phyloP scores from a whole-genome alignment of 2,329 filamentous ascomycete genomes.

The Hypoxylon rubiginosum region DNA sequence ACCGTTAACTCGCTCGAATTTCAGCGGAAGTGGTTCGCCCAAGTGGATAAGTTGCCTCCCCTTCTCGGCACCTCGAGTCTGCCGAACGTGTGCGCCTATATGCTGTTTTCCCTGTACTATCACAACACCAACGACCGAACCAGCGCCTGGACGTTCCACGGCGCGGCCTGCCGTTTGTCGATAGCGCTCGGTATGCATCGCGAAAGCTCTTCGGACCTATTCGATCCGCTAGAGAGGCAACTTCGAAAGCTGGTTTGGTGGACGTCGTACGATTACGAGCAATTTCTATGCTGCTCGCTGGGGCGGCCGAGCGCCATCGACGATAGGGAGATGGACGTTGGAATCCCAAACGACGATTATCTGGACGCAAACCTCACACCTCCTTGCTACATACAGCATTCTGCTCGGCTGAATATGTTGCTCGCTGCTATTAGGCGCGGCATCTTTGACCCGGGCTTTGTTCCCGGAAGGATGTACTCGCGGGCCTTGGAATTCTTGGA shows the following conservation, averaged over 20 bases:
- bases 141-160: constrained; percentile 57
- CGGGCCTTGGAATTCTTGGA: constrained; percentile 43
- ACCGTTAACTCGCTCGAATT: constrained; percentile 49
- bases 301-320: constrained; percentile 51
- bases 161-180: constrained; percentile 58
- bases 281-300: constrained; percentile 51
- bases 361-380: constrained; percentile 47
- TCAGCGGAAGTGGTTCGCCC: constrained; percentile 52
- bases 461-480: constrained; percentile 32
- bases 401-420: constrained; percentile 44
- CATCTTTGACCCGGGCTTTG: constrained; percentile 45
- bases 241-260: constrained; percentile 52
- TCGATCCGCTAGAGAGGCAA: constrained; percentile 50
- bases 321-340: constrained; percentile 49
- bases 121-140: constrained; percentile 59
- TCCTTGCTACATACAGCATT: constrained; percentile 40
- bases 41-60: constrained; percentile 53
- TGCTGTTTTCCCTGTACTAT: constrained; percentile 58
- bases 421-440: constrained; percentile 48
- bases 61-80: constrained; percentile 56
- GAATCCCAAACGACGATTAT: constrained; percentile 44
- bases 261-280: constrained; percentile 52
- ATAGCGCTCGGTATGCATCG: constrained; percentile 61
- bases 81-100: constrained; percentile 58
- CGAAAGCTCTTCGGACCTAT: constrained; percentile 55